These are phyloP conservation scores for Ogataea trehalophila DNA, from an alignment of 805 yeast genomes.

Conservation along the genomic window DNA sequence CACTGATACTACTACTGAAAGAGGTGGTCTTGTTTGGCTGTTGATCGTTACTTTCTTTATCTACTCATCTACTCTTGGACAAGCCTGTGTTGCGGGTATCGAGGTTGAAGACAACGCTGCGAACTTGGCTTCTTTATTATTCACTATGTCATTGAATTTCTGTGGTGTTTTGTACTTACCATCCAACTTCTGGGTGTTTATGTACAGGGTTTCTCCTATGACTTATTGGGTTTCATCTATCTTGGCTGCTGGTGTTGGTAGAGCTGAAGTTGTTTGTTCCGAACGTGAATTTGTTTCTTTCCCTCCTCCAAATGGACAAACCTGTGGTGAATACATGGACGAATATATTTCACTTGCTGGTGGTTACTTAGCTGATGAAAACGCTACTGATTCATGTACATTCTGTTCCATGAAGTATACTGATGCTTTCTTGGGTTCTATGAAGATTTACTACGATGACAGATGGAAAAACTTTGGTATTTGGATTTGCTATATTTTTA, in stretches of 20 bases:
- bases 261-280: conserved; percentile 43
- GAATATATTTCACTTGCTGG: conserved; percentile 34
- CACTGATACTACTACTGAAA: conserved; percentile 39
- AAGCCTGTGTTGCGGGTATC: conserved; percentile 52
- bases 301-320: conserved; percentile 48
- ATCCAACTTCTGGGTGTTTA: conserved; percentile 70
- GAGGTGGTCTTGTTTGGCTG: conserved; percentile 53
- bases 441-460: conserved; percentile 39
- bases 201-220: conserved; percentile 70
- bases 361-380: conserved; percentile 42
- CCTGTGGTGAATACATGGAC: conserved; percentile 53
- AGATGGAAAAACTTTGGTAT: conserved; percentile 66
- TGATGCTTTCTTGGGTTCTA: conserved; percentile 49
- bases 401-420: conserved; percentile 58
- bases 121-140: conserved; percentile 50
- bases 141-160: conserved; percentile 61
- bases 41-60: conserved; percentile 42
- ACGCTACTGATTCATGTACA: conserved; percentile 48
- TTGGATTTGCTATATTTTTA: conserved; percentile 42
- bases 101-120: conserved; percentile 62
- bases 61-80: conserved; percentile 55
- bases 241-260: conserved; percentile 52
- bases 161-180: conserved; percentile 72
- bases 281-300: conserved; percentile 42
- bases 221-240: conserved; percentile 59